Conservation (phyloP, 2,329 filamentous ascomycete species). For the Penicillium sp. region DNA sequence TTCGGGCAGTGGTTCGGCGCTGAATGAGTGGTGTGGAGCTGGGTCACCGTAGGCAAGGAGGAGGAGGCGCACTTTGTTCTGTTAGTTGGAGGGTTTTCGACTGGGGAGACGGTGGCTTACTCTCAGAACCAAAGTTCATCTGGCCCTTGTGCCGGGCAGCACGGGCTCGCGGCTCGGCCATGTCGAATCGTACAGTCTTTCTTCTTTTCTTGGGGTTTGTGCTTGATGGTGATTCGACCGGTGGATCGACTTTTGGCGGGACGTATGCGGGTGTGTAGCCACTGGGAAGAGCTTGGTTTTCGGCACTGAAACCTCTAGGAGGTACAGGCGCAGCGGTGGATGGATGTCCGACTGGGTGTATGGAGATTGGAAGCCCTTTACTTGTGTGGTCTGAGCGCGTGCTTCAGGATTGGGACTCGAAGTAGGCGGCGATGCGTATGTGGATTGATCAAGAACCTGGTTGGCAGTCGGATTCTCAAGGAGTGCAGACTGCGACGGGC, state of each 20-base stretch:
- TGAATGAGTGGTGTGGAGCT: slow-evolving; percentile 57
- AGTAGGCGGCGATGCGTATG: neutral
- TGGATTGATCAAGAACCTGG: neutral
- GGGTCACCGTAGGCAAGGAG: slow-evolving; percentile 45
- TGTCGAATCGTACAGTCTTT: slow-evolving; percentile 24
- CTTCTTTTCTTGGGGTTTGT: slow-evolving; percentile 7
- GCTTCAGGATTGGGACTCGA: slow-evolving; percentile 5
- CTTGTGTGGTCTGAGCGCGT: neutral
- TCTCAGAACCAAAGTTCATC: slow-evolving; percentile 70
- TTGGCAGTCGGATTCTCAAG: neutral
- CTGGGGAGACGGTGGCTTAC: slow-evolving; percentile 45
- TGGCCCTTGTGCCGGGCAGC: slow-evolving; percentile 75
- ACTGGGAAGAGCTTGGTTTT: slow-evolving; percentile 23
- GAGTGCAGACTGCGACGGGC: slow-evolving; percentile 5
- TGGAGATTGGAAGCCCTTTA: slow-evolving; percentile 19
- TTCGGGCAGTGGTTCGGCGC: slow-evolving; percentile 69
- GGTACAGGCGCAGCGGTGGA: neutral
- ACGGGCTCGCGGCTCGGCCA: slow-evolving; percentile 71
- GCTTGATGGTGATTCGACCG: neutral
- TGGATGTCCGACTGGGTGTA: neutral
- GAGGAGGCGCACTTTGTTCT: slow-evolving; percentile 36
- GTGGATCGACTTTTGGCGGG: neutral
- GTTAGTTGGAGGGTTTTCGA: neutral
- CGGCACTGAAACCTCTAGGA: neutral
- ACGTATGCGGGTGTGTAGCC: slow-evolving; percentile 20